Evolutionary conservation across 345 rosid species (phyloP), one percentile per base, ranked within the genome.

Genomic region (Melastoma malabathricum): DNA sequence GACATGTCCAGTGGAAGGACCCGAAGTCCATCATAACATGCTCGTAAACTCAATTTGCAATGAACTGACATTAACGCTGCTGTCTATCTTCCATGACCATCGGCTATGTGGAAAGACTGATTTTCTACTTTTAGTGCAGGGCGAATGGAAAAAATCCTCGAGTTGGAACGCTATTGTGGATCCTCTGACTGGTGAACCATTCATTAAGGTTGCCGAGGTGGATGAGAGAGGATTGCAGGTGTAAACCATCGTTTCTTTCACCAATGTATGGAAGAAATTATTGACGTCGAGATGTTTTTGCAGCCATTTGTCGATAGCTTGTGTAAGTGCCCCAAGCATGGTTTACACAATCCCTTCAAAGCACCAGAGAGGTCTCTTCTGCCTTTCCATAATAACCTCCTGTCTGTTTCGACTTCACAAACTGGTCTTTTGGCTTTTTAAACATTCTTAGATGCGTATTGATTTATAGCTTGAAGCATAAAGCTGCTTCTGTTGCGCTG

Each of bases 281-380:
- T 51, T 46, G 48, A 48, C 67, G 55, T 57, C 74, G 52, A 60
- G 48, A 39, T 60, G 60, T n/a, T 60, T 56, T 55, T 75, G 73
- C 72, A 92, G 98, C 93, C 95, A 60, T 92, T 77, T 75, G 89
- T 87, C 49, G 93, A 84, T 67, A 87, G 98, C 80, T 80, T 92
- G 75, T 61, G 83, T 55, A 77, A 75, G 70, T 92, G 98, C 72
- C 89, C 96, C 0, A 92, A 92, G 73, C 95, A 84, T 75, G 98
- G 96, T 56, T 62, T 92, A 7, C 98, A 84, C 73, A 92, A 92
- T 78, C 98, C 98, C 60, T 92, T 92, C 64, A 92, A 84, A 58
- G 71, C 93, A 62, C 97, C 95, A 0, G 98, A 87, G 73, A 87
- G 97, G 98, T 92, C 31, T 14, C 3, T 46, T 56, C 43, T 58